Evolutionary conservation across 371 early-diverging fungal species (phyloP), one percentile per base, ranked within the genome.

Genomic region (Haplosporangium sp.): DNA sequence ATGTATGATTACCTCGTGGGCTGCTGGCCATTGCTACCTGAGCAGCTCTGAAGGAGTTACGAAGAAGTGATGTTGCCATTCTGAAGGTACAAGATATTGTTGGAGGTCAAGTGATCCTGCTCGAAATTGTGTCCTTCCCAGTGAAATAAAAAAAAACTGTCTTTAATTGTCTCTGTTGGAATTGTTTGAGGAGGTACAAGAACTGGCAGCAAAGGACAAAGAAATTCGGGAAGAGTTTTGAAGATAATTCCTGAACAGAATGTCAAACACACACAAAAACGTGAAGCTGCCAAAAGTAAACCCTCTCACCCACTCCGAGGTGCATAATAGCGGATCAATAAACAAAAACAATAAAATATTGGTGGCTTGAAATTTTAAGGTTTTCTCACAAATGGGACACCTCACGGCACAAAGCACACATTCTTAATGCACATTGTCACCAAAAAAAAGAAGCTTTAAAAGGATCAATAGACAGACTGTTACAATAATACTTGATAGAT

Each of bases 31-130:
- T 63, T 56, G 66, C 72, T 34, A 56, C 65, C 19, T 63, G 68
- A 56, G 44, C 77, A 65, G 61, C 74, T 60, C 79, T 73, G 64
- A 78, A 64, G 37, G 79, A 73, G 71, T 56, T 71, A 64, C 79
- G 79, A 66, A 77, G 67, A 20, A 78, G 69, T 53, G 73, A 69
- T n/a, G 72, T 42, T 39, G 77, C 70, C 77, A 77, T 77, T 34
- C 8, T 55, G 53, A 20, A 19, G 34, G 9, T 27, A 27, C 27
- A 2, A 10, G 55, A 55, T 20, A 20, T 20, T 34, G 34, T 55
- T 40, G 15, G 1, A 59, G 17, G 10, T n/a, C 27, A 27, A 27
- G 27, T 40, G 19, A 60, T 40, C 40, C 13, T 40, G 40, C 34
- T 11, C 34, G 34, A 55, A 55, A 11, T 10, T 58, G 37, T 58